A percentile compares a stretch with the other conserved stretches of the same genome.
phyloP scores from a whole-genome alignment of 1,284 basidiomycete genomes.

The Tilletia walkeri region DNA sequence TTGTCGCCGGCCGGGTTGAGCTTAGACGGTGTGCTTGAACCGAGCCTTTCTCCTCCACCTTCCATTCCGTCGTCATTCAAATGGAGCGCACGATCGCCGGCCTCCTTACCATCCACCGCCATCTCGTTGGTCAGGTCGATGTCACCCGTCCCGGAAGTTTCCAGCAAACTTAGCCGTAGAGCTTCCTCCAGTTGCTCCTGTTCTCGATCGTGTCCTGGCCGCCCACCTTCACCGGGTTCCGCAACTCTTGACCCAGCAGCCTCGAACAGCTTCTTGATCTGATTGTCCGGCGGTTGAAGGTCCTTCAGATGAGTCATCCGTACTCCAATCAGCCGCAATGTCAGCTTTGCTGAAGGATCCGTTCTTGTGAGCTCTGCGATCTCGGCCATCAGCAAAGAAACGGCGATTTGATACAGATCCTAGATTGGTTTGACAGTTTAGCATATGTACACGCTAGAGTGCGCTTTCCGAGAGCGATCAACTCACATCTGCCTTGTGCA shows the following conservation, averaged over 20 bases:
- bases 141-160: neutral
- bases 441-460: neutral
- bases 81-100: neutral
- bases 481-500: conserved; percentile 33
- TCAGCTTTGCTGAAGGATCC: conserved; percentile 22
- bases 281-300: conserved; percentile 26
- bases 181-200: conserved; percentile 6
- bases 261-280: conserved; percentile 17
- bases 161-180: neutral
- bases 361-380: conserved; percentile 24
- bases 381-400: conserved; percentile 36
- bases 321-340: conserved; percentile 46
- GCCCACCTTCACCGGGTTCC: neutral
- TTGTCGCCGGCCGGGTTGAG: neutral
- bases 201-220: neutral
- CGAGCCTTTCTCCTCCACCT: no score
- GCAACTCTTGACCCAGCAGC: neutral
- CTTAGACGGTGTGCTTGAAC: no score
- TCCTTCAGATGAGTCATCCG: conserved; percentile 41
- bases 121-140: no score
- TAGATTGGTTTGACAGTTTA: neutral
- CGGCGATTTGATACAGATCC: conserved; percentile 37
- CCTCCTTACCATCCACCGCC: neutral
- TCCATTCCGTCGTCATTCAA: no score
- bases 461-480: no score